Conservation (phyloP, 768 basidiomycete genomes). For the Lepiota subincarnata region DNA sequence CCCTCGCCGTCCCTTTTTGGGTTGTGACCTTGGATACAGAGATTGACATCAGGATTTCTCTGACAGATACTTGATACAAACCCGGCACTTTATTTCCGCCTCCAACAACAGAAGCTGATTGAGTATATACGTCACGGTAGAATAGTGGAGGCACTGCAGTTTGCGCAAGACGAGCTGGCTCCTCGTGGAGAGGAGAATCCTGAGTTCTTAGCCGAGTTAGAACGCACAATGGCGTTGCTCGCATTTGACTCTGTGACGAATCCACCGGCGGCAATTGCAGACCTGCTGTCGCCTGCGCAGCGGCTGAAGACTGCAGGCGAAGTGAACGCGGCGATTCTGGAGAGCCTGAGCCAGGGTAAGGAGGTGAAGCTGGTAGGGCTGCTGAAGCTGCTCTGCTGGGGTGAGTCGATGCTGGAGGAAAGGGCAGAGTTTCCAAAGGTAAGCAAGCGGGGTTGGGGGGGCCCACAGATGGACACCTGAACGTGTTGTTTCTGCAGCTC, state of each 20-base stretch:
- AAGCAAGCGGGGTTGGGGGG: constrained; percentile 18
- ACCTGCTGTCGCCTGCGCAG: constrained; percentile 81
- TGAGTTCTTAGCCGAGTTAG: constrained; percentile 87
- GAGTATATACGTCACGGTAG: constrained; percentile 86
- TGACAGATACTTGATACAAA: constrained; percentile 93
- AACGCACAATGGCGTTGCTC: constrained; percentile 91
- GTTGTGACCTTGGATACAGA: constrained; percentile 12
- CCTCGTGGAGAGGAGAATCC: constrained; percentile 94
- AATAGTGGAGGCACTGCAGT: constrained; percentile 75
- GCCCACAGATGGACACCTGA: constrained; percentile 13
- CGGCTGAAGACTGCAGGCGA: constrained; percentile 93
- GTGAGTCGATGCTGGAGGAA: constrained; percentile 74
- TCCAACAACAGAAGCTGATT: constrained; percentile 94
- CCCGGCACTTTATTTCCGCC: constrained; percentile 87
- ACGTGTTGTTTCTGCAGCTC: constrained; percentile 19
- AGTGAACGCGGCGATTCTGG: constrained; percentile 93
- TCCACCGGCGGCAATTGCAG: constrained; percentile 64
- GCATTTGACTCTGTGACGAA: constrained; percentile 67
- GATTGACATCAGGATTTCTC: constrained; percentile 17
- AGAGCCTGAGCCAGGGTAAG: constrained; percentile 86
- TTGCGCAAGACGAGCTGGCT: constrained; percentile 92
- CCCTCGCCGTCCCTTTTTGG: constrained; percentile 9
- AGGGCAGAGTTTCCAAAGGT: constrained; percentile 80
- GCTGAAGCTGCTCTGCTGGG: constrained; percentile 85
- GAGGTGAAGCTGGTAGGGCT: constrained; percentile 86